Percentiles rank a stretch among this genome's conserved stretches.
These are phyloP conservation scores for Pontederia paniculata DNA, from an alignment of 176 grass and related monocot genomes.

Conservation along the genomic window DNA sequence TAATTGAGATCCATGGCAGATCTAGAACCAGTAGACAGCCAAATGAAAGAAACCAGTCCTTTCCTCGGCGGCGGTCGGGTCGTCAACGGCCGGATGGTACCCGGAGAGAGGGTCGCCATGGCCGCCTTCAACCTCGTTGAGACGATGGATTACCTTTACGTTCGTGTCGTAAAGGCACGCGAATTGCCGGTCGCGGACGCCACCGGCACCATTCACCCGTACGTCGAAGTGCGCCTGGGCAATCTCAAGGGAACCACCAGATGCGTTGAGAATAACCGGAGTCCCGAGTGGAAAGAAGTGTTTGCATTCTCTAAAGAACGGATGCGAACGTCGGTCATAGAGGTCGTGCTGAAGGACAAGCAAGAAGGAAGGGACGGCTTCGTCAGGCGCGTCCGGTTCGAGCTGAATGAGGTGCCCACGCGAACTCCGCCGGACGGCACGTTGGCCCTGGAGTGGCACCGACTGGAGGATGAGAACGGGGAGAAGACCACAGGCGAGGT, in stretches of 20 bases:
- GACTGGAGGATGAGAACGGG: conserved; percentile 71
- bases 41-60: conserved; percentile 82
- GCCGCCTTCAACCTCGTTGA: conserved; percentile 88
- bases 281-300: conserved; percentile 84
- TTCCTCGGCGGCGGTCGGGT: conserved; percentile 76
- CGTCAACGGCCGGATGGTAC: conserved; percentile 56
- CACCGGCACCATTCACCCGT: conserved; percentile 82
- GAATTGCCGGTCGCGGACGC: conserved; percentile 70
- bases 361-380: conserved; percentile 44
- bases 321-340: conserved; percentile 37
- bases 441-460: conserved; percentile 84
- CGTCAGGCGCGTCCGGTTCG: conserved; percentile 43
- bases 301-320: conserved; percentile 74
- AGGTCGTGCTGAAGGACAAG: conserved; percentile 71
- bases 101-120: conserved; percentile 51
- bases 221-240: conserved; percentile 57
- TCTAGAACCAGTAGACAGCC: conserved; percentile 70
- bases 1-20: conserved; percentile 16
- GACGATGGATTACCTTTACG: conserved; percentile 89
- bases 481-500: conserved; percentile 62
- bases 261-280: conserved; percentile 56
- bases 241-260: conserved; percentile 63
- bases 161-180: conserved; percentile 83
- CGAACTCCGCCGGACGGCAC: conserved; percentile 89
- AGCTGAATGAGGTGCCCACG: conserved; percentile 65